phyloP scores from a whole-genome alignment of 768 basidiomycete species.

The Lanmaoa rubissima region DNA sequence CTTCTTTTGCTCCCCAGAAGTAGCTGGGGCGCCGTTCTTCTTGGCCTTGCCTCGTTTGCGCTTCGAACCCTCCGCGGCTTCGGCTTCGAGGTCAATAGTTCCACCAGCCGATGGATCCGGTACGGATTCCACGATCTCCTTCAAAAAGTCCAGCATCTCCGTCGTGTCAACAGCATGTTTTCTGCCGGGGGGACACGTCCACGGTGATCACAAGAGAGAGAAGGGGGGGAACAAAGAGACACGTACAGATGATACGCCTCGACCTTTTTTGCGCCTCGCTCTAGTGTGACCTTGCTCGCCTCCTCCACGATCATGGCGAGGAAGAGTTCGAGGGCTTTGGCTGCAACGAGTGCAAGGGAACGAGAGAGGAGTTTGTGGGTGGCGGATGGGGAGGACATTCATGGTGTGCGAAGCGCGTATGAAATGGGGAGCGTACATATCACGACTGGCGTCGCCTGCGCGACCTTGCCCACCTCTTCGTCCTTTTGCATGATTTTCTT shows the following conservation, averaged over 20 bases:
- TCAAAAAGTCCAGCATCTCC: slow-evolving; percentile 90
- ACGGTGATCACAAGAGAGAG: background rate
- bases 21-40: slow-evolving; percentile 38
- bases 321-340: slow-evolving; percentile 93
- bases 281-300: slow-evolving; percentile 72
- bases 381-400: background rate
- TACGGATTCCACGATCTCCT: slow-evolving; percentile 83
- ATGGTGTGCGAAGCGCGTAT: slow-evolving; percentile 13
- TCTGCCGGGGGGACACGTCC: slow-evolving; percentile 38
- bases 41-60: slow-evolving; percentile 60
- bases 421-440: slow-evolving; percentile 70
- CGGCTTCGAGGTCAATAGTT: slow-evolving; percentile 68
- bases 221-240: background rate
- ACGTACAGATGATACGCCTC: slow-evolving; percentile 93
- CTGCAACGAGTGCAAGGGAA: slow-evolving; percentile 40
- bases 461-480: slow-evolving; percentile 98
- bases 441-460: slow-evolving; percentile 92
- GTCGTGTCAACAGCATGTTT: slow-evolving; percentile 90
- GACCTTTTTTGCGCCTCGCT: slow-evolving; percentile 82
- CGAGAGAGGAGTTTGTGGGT: background rate
- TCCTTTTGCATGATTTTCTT: slow-evolving; percentile 99
- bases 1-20: slow-evolving; percentile 41
- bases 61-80: slow-evolving; percentile 50
- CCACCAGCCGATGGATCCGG: slow-evolving; percentile 87
- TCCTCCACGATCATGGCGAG: slow-evolving; percentile 81